Evolutionary conservation across 495 filamentous ascomycete genomes (phyloP), one percentile per base, ranked within the genome.

Genomic region (Cercophora scortea): DNA sequence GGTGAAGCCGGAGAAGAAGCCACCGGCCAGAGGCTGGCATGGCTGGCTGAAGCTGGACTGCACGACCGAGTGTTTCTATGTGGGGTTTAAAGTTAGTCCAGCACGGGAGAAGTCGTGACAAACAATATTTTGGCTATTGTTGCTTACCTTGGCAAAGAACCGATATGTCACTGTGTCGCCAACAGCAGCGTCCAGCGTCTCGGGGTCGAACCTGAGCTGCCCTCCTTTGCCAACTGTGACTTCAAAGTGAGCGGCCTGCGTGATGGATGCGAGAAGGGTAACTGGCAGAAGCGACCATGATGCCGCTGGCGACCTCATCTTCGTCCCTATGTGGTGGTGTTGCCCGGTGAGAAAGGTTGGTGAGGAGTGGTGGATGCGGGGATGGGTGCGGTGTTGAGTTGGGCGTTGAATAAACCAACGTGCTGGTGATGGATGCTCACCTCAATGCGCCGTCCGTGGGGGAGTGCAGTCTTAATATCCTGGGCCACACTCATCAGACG

Each of bases 101-200:
- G 9, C 4, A 9, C 25, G 38, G 13, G 39, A 19, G 11, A 46
- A 15, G 6, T 12, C 17, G 32, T 8, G 35, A 25, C 25, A 25
- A 5, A 5, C 25, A 25, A 25, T 25, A 5, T 25, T 5, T 25
- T 5, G 42, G 3, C 33, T 44, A 18, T 32, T 25, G 33, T 51
- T 44, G n/a, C 43, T 50, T 32, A 65, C 68, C 59, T 61, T 71
- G 10, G 81, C 74, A 53, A 79, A 84, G 68, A 84, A 87, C 49
- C 76, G 64, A 57, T 83, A 87, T 11, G 76, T 71, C 48, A 87
- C 63, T 0, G 72, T 65, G 45, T 83, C 80, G 8, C 70, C 70
- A 19, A 52, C 44, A 33, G 61, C 38, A 0, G 69, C 66, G 11
- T 45, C 59, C 12, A 75, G 33, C 4, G 48, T 62, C 36, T 65